These are phyloP conservation scores for Prosopis cineraria DNA, from an alignment of 306 rosid species.

Conservation along the genomic window DNA sequence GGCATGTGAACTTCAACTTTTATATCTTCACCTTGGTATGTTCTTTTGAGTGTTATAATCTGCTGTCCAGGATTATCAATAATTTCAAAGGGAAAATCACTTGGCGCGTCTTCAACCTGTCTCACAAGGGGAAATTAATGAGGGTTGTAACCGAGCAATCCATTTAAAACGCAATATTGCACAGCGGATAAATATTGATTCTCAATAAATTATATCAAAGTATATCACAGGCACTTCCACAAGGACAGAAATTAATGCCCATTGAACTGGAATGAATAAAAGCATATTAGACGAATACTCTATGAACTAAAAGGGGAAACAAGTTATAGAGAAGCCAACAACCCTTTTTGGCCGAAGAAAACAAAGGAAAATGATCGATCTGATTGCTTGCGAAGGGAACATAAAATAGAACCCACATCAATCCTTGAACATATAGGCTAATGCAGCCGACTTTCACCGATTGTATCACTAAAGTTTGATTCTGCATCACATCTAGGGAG, in stretches of 20 bases:
- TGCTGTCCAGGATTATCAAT: constrained; percentile 67
- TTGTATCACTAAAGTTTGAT: neutral
- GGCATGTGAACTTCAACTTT: constrained; percentile 91
- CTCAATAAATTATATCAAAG: neutral
- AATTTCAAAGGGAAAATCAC: constrained; percentile 73
- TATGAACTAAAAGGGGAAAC: neutral
- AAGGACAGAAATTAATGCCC: neutral
- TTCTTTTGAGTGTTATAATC: constrained; percentile 64
- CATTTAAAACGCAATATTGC: neutral
- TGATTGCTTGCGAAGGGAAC: neutral
- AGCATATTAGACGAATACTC: neutral
- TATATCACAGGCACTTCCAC: neutral
- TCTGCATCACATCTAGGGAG: neutral
- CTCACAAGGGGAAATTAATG: neutral
- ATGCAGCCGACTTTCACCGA: neutral
- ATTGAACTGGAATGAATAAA: neutral
- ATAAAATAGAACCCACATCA: neutral
- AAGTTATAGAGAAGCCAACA: neutral
- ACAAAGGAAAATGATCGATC: neutral
- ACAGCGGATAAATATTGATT: neutral
- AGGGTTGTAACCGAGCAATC: neutral
- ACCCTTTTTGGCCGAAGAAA: neutral
- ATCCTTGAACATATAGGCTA: neutral
- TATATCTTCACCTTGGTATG: constrained; percentile 73
- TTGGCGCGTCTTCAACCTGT: constrained; percentile 67